Conservation (phyloP, 2,329 filamentous ascomycete species). For the Aspergillus candidus region DNA sequence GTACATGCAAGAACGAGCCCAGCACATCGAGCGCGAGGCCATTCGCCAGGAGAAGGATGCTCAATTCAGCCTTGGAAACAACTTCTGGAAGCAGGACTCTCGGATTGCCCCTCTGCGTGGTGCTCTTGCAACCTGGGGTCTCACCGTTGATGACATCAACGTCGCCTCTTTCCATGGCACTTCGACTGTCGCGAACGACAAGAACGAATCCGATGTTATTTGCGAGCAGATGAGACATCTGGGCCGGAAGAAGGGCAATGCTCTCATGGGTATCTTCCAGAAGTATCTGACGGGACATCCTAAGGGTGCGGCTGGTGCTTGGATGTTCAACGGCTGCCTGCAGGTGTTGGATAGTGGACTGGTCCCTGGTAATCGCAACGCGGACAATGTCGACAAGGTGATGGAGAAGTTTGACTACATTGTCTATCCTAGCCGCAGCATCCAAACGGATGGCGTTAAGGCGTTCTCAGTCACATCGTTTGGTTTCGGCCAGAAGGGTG, state of each 20-base stretch:
- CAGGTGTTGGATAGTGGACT: conserved; percentile 92
- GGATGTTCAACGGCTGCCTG: conserved; percentile 99
- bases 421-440: conserved; percentile 87
- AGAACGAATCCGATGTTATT: conserved; percentile 97
- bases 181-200: conserved; percentile 97
- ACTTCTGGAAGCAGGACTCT: conserved; percentile 96
- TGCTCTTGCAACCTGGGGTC: conserved; percentile 93
- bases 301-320: conserved; percentile 97
- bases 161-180: conserved; percentile 99
- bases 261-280: conserved; percentile 94
- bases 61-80: conserved; percentile 87
- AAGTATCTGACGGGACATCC: conserved; percentile 98
- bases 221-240: conserved; percentile 95
- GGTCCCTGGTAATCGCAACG: conserved; percentile 94
- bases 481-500: conserved; percentile 98
- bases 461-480: conserved; percentile 99
- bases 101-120: conserved; percentile 92
- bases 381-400: conserved; percentile 90
- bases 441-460: conserved; percentile 97
- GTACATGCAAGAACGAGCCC: conserved; percentile 76
- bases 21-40: conserved; percentile 83
- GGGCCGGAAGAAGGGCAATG: conserved; percentile 93
- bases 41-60: conserved; percentile 88
- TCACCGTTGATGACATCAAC: conserved; percentile 90
- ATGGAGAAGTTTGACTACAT: conserved; percentile 99